Conservation (phyloP, 257 asterid species). For the Hygrophila difformis region DNA sequence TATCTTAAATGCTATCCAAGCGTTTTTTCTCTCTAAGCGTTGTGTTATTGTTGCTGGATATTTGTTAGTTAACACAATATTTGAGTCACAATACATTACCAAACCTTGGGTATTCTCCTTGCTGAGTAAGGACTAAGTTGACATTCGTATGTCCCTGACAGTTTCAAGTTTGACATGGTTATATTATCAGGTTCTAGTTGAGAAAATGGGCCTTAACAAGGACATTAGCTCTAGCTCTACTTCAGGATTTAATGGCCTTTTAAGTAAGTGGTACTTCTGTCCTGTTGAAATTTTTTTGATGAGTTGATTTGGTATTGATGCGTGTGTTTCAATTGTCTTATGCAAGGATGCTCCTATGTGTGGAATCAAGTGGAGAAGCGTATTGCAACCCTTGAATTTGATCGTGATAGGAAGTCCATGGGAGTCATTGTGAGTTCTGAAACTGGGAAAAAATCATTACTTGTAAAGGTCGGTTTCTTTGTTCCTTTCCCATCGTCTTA, state of each 20-base stretch:
- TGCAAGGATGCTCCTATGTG: conserved; percentile 54
- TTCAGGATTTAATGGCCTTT: conserved; percentile 39
- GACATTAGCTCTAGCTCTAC: conserved; percentile 43
- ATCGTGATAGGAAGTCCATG: conserved; percentile 97
- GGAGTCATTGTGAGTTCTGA: conserved; percentile 73
- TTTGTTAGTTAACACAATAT: too few relatives aligned
- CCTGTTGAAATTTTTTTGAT: conserved; percentile 2
- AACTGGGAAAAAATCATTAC: conserved; percentile 52
- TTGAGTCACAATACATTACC: too few relatives aligned
- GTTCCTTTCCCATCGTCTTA: neutral
- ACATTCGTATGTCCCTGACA: conserved; percentile 2
- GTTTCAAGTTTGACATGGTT: conserved; percentile 14
- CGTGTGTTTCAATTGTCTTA: conserved; percentile 14
- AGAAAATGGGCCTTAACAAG: conserved; percentile 89
- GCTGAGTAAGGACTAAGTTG: neutral
- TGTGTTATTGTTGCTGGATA: neutral
- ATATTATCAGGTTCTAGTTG: conserved; percentile 70
- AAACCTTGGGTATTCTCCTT: too few relatives aligned
- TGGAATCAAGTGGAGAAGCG: conserved; percentile 76
- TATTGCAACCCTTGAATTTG: conserved; percentile 97
- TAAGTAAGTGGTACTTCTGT: conserved; percentile 46
- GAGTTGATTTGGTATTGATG: conserved; percentile 16
- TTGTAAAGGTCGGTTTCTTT: conserved; percentile 62
- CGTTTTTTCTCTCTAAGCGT: too few relatives aligned
- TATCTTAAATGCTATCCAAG: too few relatives aligned